Conservation (phyloP, 768 basidiomycete genomes). For the Sarcodon sp. region DNA sequence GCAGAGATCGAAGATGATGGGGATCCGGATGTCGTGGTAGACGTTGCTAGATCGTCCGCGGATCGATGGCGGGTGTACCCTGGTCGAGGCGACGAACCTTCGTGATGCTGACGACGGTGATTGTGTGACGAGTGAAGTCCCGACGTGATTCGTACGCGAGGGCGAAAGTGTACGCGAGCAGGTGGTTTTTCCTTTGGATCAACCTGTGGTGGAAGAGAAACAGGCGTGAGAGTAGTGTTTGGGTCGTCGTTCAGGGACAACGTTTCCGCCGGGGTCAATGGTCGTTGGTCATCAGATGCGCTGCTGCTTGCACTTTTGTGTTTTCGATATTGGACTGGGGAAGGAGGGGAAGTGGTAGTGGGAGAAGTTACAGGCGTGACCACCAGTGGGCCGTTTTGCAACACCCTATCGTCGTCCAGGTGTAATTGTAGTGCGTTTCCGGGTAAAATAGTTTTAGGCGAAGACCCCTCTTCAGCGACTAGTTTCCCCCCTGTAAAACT, state of each 20-base stretch:
- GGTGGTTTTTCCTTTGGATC: constrained; percentile 2
- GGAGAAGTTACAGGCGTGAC: constrained; percentile 13
- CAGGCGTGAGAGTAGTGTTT: constrained; percentile 3
- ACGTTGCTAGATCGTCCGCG: constrained; percentile 1
- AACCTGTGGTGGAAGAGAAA: constrained; percentile 3
- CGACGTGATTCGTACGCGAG: constrained; percentile 67
- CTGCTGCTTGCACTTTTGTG: constrained; percentile 1
- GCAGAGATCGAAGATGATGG: constrained; percentile 75
- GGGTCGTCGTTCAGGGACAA: not conserved
- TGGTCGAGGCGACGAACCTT: too few species aligned
- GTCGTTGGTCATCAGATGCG: not conserved
- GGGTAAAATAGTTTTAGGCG: constrained; percentile 18
- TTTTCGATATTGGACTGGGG: not conserved
- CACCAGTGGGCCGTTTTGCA: constrained; percentile 10
- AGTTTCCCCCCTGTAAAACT: constrained; percentile 11
- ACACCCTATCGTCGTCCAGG: constrained; percentile 18
- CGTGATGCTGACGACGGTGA: constrained; percentile 4
- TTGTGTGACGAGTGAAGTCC: constrained; percentile 36
- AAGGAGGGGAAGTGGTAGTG: constrained; percentile 2
- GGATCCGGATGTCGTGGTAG: constrained; percentile 39
- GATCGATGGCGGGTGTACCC: constrained; percentile 12
- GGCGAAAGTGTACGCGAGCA: constrained; percentile 49
- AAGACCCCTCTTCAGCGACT: constrained; percentile 12
- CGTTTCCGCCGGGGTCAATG: constrained; percentile 2
- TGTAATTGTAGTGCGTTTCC: constrained; percentile 19